phyloP scores from a whole-genome alignment of 2,329 filamentous ascomycete genomes.

The Claviceps purpurea region DNA sequence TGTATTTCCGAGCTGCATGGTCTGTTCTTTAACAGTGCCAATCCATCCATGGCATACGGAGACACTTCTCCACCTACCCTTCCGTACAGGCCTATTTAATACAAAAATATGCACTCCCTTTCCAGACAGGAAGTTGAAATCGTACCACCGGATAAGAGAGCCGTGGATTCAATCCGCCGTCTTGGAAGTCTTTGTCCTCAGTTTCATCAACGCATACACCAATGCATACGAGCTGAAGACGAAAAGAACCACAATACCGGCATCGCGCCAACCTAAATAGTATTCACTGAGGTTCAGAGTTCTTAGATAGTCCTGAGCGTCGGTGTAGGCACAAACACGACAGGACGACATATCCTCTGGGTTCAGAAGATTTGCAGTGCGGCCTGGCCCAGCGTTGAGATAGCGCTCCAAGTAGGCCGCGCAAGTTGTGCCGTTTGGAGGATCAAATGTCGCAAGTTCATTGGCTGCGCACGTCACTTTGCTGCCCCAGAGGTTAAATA shows the following conservation, averaged over 20 bases:
- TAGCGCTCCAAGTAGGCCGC: slow-evolving; percentile 42
- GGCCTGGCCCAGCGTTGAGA: slow-evolving; percentile 25
- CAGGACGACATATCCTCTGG: slow-evolving; percentile 43
- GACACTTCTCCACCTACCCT: too few species aligned
- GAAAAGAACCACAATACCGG: slow-evolving; percentile 44
- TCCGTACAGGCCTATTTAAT: too few species aligned
- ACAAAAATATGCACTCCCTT: background rate
- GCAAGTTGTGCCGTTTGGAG: slow-evolving; percentile 40
- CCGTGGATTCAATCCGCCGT: slow-evolving; percentile 23
- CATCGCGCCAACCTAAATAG: slow-evolving; percentile 54
- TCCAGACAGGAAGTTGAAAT: background rate
- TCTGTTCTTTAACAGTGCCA: too few species aligned
- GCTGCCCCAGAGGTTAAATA: slow-evolving; percentile 34
- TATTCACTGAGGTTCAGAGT: slow-evolving; percentile 47
- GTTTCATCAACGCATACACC: slow-evolving; percentile 33
- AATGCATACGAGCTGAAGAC: slow-evolving; percentile 37
- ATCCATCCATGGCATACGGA: too few species aligned
- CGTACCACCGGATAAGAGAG: background rate
- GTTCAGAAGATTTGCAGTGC: slow-evolving; percentile 40
- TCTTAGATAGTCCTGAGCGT: slow-evolving; percentile 45
- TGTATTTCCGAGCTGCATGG: too few species aligned
- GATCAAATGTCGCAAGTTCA: slow-evolving; percentile 40
- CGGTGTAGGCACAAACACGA: slow-evolving; percentile 45
- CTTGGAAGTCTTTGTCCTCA: slow-evolving; percentile 34
- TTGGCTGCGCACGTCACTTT: slow-evolving; percentile 30